A percentile compares a stretch with the other conserved stretches of the same genome.
These are phyloP conservation scores for Penicillium psychrofluorescens DNA, from an alignment of 495 filamentous ascomycete genomes.

Conservation along the genomic window DNA sequence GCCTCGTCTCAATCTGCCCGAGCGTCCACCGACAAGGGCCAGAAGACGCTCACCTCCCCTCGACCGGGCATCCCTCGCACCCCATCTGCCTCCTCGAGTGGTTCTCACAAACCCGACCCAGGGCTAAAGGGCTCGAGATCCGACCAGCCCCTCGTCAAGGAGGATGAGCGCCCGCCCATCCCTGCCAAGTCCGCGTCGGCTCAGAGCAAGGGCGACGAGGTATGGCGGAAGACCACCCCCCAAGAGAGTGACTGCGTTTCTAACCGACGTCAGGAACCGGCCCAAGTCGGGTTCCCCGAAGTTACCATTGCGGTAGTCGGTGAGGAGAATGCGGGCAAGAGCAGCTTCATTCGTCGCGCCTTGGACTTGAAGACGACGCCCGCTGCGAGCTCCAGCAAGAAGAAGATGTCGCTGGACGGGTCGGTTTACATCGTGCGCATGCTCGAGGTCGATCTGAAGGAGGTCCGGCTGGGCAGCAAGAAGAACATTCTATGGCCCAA, in stretches of 20 bases:
- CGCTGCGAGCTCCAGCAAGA: slow-evolving; percentile 49
- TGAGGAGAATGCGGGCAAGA: slow-evolving; percentile 74
- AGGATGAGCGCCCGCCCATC: slow-evolving; percentile 22
- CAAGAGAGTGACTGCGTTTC: slow-evolving; percentile 10
- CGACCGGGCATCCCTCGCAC: slow-evolving; percentile 27
- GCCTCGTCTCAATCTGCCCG: neutral
- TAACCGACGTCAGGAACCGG: slow-evolving; percentile 12
- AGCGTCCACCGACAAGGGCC: slow-evolving; percentile 26
- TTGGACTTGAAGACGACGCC: slow-evolving; percentile 59
- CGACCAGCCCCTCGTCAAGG: slow-evolving; percentile 25
- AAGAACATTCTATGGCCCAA: slow-evolving; percentile 69
- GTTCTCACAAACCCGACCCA: slow-evolving; percentile 20
- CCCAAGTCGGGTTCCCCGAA: slow-evolving; percentile 30
- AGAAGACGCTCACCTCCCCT: slow-evolving; percentile 13
- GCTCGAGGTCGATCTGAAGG: slow-evolving; percentile 57
- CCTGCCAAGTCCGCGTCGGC: slow-evolving; percentile 5
- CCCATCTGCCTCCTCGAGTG: slow-evolving; percentile 27
- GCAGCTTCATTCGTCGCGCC: slow-evolving; percentile 77
- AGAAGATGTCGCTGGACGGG: slow-evolving; percentile 72
- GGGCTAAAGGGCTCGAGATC: slow-evolving; percentile 13
- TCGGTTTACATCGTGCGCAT: slow-evolving; percentile 70
- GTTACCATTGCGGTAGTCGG: slow-evolving; percentile 87
- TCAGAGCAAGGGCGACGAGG: slow-evolving; percentile 18
- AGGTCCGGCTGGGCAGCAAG: slow-evolving; percentile 41
- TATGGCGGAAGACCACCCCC: slow-evolving; percentile 5